Conservation (phyloP, 2,329 filamentous ascomycete species). For the Cadophora sp. region DNA sequence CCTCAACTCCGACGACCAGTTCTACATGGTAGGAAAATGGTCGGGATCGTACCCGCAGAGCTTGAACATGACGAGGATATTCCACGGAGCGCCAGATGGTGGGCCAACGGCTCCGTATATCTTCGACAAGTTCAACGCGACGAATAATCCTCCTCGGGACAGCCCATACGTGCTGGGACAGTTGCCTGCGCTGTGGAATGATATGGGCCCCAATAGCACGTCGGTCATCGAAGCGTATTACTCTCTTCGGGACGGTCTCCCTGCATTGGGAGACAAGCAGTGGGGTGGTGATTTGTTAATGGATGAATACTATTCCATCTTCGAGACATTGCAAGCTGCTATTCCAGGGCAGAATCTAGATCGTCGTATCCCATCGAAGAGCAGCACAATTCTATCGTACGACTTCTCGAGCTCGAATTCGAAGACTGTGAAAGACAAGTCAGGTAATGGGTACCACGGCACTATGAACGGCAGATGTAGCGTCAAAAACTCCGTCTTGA, state of each 20-base stretch:
- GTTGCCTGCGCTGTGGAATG: constrained; percentile 60
- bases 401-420: constrained; percentile 37
- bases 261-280: constrained; percentile 58
- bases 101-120: constrained; percentile 56
- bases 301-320: constrained; percentile 47
- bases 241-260: constrained; percentile 56
- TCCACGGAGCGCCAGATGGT: constrained; percentile 50
- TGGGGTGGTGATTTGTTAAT: constrained; percentile 57
- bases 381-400: constrained; percentile 45
- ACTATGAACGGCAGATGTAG: constrained; percentile 46
- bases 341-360: constrained; percentile 59
- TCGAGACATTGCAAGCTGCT: constrained; percentile 48
- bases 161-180: constrained; percentile 54
- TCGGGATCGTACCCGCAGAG: constrained; percentile 53
- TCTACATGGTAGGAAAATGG: constrained; percentile 58
- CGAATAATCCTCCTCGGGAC: constrained; percentile 52
- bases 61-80: constrained; percentile 54
- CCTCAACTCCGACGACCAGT: constrained; percentile 60
- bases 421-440: constrained; percentile 44
- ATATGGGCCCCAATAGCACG: constrained; percentile 58
- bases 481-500: constrained; percentile 41
- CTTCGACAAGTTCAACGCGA: constrained; percentile 56
- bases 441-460: constrained; percentile 50
- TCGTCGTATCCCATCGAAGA: constrained; percentile 47
- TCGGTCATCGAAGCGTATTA: constrained; percentile 60